phyloP scores from a whole-genome alignment of 176 grass and related monocot species.

The Puya raimondii region DNA sequence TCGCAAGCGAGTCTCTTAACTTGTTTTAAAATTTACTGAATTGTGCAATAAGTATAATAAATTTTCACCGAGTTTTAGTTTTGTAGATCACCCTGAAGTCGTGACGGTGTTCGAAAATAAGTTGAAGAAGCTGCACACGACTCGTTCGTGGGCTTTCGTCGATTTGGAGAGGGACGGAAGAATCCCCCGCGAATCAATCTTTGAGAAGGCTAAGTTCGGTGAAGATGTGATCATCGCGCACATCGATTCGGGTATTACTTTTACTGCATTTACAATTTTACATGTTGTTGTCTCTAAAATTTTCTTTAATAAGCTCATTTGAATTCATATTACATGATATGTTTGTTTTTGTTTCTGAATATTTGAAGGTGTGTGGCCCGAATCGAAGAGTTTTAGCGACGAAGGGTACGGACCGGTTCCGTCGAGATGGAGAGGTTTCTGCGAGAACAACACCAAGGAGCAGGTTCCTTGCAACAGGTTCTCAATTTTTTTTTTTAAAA shows the following conservation, averaged over 20 bases:
- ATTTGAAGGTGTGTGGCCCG: conserved; percentile 63
- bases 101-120: conserved; percentile 46
- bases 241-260: conserved; percentile 53
- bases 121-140: conserved; percentile 58
- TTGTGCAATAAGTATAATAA: neutral
- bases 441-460: conserved; percentile 30
- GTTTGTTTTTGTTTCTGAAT: neutral
- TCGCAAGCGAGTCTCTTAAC: conserved; percentile 34
- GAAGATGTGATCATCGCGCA: conserved; percentile 54
- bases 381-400: conserved; percentile 63
- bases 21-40: neutral
- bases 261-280: neutral
- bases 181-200: conserved; percentile 35
- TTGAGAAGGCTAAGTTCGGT: conserved; percentile 32
- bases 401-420: conserved; percentile 41
- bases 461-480: conserved; percentile 64
- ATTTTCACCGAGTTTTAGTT: neutral
- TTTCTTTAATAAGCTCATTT: neutral
- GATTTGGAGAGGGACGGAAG: conserved; percentile 29
- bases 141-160: conserved; percentile 64
- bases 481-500: neutral
- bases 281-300: neutral
- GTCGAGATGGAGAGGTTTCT: conserved; percentile 54
- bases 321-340: neutral
- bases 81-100: conserved; percentile 49